Conservation (phyloP, 2,329 filamentous ascomycete genomes). For the Fusarium virguliforme region DNA sequence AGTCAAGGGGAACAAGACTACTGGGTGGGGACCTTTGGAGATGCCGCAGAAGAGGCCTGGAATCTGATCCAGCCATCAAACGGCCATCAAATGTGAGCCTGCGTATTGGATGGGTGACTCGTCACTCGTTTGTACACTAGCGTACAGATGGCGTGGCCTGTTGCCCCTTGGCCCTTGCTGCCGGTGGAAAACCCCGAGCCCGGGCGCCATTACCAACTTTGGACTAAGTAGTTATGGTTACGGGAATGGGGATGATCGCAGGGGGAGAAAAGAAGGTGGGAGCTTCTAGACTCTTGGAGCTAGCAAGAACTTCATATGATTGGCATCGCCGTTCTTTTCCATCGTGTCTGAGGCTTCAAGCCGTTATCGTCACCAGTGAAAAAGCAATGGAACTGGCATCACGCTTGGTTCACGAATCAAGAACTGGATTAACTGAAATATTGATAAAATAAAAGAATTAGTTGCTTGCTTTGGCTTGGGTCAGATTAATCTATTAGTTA, state of each 20-base stretch:
- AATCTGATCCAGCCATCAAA: background rate
- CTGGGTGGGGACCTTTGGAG: background rate
- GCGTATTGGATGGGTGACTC: background rate
- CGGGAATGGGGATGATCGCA: too few relatives aligned
- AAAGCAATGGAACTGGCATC: too few relatives aligned
- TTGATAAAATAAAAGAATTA: background rate
- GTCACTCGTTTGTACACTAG: background rate
- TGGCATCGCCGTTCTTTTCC: too few relatives aligned
- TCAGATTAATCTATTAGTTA: background rate
- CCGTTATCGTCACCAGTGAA: too few relatives aligned
- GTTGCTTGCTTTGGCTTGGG: background rate
- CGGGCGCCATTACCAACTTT: too few relatives aligned
- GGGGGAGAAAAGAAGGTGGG: too few relatives aligned
- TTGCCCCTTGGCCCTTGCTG: background rate
- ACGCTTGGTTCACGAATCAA: too few relatives aligned
- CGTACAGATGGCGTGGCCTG: background rate
- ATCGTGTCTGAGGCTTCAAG: too few relatives aligned
- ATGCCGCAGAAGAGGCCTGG: background rate
- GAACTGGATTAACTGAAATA: background rate
- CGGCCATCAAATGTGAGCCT: background rate
- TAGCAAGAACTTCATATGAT: too few relatives aligned
- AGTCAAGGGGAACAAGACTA: background rate
- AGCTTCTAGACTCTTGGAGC: too few relatives aligned
- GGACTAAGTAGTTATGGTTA: too few relatives aligned
- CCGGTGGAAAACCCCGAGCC: background rate